Evolutionary conservation across 2,329 filamentous ascomycete species (phyloP), one percentile per base, ranked within the genome.

Genomic region (Xylariaceae sp.): DNA sequence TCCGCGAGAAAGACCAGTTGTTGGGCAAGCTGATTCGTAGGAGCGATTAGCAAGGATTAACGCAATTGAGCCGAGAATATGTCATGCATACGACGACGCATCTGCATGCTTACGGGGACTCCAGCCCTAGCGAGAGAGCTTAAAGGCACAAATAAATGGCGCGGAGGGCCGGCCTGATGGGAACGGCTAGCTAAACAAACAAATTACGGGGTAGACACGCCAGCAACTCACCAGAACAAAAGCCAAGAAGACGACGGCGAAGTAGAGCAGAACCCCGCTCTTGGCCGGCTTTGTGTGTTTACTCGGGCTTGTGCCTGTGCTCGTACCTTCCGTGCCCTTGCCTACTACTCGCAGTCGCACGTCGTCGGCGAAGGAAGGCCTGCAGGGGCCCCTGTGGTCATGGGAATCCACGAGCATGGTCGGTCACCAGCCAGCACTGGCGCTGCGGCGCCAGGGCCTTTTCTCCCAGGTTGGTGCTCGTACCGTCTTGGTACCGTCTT

Each of bases 21-120:
- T 71, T 83, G 82, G 64, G 77, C 72, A 67, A 80, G 73, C 81
- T 84, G 60, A 57, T 59, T 62, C 63, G 58, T 64, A 67, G 63
- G 63, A 63, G 63, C 61, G 62, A 55, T 69, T 61, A 68, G 66
- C 59, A 60, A 59, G 53, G 57, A 60, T 51, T 17, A 55, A 56
- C 50, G 52, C 57, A 62, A 67, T 68, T 63, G 64, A 63, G 63
- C 65, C 55, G 58, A 64, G 55, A 53, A 55, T 56, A 63, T 64
- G 63, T 64, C 63, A 64, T 64, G 61, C 58, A 64, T 63, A 54
- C 56, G 53, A 59, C 37, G 37, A 45, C 63, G 61, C 63, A 61
- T 54, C 30, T 55, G 59, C 55, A 30, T 52, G 53, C 17, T 52
- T 51, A 62, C 58, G 62, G 62, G 65, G 59, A 51, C 50, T 48